Conservation (phyloP, 1,139 yeast genomes). For the Candida sp. region DNA sequence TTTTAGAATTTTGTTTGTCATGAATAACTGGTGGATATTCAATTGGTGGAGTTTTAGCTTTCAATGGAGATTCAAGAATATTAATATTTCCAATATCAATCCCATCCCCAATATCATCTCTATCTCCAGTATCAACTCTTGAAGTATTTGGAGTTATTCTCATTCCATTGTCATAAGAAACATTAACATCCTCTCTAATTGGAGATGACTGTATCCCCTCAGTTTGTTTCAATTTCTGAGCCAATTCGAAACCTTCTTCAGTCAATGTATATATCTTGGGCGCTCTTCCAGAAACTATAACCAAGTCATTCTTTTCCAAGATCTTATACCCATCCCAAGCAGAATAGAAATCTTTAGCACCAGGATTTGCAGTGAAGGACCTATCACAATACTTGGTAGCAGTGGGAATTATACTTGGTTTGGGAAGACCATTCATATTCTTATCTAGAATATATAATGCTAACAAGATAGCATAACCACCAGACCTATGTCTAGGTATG, state of each 20-base stretch:
- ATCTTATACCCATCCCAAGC: slow-evolving; percentile 80
- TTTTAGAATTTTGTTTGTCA: slow-evolving; percentile 15
- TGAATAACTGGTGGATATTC: slow-evolving; percentile 11
- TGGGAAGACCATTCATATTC: slow-evolving; percentile 50
- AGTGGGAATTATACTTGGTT: slow-evolving; percentile 51
- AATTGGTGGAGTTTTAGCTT: background rate
- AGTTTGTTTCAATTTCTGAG: slow-evolving; percentile 50
- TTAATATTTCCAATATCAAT: slow-evolving; percentile 1
- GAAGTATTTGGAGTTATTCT: slow-evolving; percentile 18
- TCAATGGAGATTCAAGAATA: background rate
- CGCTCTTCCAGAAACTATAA: slow-evolving; percentile 50
- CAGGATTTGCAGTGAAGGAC: slow-evolving; percentile 62
- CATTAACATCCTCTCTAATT: slow-evolving; percentile 12
- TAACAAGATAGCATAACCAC: slow-evolving; percentile 81
- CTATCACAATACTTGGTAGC: slow-evolving; percentile 65
- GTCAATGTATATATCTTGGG: slow-evolving; percentile 66
- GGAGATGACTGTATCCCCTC: slow-evolving; percentile 35
- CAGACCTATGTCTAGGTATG: slow-evolving; percentile 76
- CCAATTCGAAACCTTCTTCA: slow-evolving; percentile 68
- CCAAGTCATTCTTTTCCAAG: slow-evolving; percentile 59
- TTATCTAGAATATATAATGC: slow-evolving; percentile 57
- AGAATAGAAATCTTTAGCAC: slow-evolving; percentile 61
- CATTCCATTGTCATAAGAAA: slow-evolving; percentile 35
- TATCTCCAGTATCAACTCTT: slow-evolving; percentile 9
- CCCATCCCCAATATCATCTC: slow-evolving; percentile 6